Evolutionary conservation across 2,329 filamentous ascomycete genomes (phyloP).

Genomic region (Cladorrhinum sp.): DNA sequence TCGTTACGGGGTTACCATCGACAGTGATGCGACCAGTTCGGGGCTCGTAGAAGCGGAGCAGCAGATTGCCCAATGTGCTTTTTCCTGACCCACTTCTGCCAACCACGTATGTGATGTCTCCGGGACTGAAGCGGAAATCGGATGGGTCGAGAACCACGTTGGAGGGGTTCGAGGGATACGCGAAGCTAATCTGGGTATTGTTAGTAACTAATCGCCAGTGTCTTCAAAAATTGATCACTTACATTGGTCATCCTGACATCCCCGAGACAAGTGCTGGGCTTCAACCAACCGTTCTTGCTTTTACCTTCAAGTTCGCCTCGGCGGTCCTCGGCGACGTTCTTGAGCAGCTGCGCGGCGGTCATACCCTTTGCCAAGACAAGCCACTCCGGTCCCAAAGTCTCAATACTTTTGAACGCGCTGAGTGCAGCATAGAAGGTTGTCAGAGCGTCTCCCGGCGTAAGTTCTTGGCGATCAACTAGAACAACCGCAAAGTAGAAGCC

Average conservation of each 20-base stretch:
- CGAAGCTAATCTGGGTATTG: too few species aligned
- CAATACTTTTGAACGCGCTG: constrained; percentile 70
- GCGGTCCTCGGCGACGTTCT: constrained; percentile 39
- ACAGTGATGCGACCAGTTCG: constrained; percentile 63
- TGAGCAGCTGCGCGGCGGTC: constrained; percentile 65
- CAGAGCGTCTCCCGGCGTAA: constrained; percentile 64
- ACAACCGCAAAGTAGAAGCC: constrained; percentile 85
- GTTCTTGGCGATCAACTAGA: constrained; percentile 58
- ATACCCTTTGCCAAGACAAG: constrained; percentile 76
- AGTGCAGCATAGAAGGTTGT: constrained; percentile 85
- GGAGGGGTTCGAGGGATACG: constrained; percentile 69
- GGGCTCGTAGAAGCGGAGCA: constrained; percentile 74
- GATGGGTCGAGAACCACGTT: constrained; percentile 58
- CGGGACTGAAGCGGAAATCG: constrained; percentile 67
- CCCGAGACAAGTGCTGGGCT: constrained; percentile 52
- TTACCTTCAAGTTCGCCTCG: constrained; percentile 27
- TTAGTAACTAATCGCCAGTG: too few species aligned
- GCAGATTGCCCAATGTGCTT: constrained; percentile 78
- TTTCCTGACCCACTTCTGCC: constrained; percentile 90
- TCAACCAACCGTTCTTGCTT: constrained; percentile 14
- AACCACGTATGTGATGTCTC: constrained; percentile 74
- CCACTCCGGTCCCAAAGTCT: constrained; percentile 72
- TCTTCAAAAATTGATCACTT: too few species aligned
- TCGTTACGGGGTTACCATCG: constrained; percentile 61
- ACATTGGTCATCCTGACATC: constrained; percentile 67